These are phyloP conservation scores for Diacronema lutheri DNA, from an alignment of 78 protist genomes.

Conservation along the genomic window DNA sequence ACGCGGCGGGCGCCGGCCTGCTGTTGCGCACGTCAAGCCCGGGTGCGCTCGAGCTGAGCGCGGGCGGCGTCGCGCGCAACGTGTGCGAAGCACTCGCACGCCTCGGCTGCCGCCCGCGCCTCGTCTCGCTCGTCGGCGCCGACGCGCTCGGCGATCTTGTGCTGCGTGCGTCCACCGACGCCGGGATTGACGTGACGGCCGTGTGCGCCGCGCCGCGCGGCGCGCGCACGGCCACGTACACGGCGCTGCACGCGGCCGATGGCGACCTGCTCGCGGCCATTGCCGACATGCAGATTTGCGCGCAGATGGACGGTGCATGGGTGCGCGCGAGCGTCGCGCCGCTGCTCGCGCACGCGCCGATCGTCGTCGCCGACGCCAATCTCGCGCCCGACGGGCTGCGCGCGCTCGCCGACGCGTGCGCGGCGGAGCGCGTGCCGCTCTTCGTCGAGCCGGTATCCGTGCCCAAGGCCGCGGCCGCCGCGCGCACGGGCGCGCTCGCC, in stretches of 20 bases:
- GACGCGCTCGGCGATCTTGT: neutral
- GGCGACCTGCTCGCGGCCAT: neutral
- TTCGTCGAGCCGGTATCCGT: neutral
- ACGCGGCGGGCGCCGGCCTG: neutral
- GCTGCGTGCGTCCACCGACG: neutral
- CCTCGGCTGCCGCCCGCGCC: neutral
- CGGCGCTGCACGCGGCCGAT: neutral
- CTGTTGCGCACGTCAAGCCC: neutral
- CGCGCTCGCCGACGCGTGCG: neutral
- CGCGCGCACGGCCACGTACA: slow-evolving; percentile 10
- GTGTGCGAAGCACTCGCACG: slow-evolving; percentile 22
- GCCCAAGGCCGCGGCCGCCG: neutral
- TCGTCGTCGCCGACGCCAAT: slow-evolving; percentile 14
- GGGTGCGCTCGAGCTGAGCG: neutral
- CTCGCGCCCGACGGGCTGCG: neutral
- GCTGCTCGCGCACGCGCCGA: neutral
- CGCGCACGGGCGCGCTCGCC: neutral
- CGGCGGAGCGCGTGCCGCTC: neutral
- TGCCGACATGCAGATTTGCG: neutral
- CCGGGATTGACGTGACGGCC: neutral
- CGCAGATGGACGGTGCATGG: neutral
- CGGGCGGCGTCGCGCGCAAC: slow-evolving; percentile 38
- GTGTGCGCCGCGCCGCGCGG: neutral
- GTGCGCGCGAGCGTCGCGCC: neutral
- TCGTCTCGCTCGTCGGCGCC: slow-evolving; percentile 11